These are phyloP conservation scores for Babesia ovis DNA, from an alignment of 169 alveolate genomes.

Conservation along the genomic window DNA sequence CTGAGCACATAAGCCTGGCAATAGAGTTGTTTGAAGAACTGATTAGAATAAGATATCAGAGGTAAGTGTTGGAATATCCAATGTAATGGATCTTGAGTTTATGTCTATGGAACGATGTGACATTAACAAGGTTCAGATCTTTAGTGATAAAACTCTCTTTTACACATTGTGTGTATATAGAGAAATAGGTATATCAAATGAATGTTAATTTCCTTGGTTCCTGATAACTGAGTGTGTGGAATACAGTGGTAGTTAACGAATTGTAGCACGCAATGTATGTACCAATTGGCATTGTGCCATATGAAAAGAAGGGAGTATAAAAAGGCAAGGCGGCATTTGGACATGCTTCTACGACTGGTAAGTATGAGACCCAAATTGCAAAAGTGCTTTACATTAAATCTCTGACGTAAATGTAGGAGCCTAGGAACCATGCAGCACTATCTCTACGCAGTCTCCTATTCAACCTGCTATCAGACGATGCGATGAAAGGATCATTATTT, in stretches of 20 bases:
- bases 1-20: conserved; percentile 38
- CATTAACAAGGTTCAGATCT: too few relatives aligned
- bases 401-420: conserved; percentile 35
- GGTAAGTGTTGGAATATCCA: conserved; percentile 23
- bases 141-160: too few relatives aligned
- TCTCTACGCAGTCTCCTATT: conserved; percentile 59
- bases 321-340: conserved; percentile 73
- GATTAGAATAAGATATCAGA: conserved; percentile 42
- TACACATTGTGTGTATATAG: too few relatives aligned
- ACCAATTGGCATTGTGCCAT: conserved; percentile 77
- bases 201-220: too few relatives aligned
- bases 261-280: conserved; percentile 66
- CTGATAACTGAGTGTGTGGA: too few relatives aligned
- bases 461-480: conserved; percentile 62
- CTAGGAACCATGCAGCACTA: conserved; percentile 61
- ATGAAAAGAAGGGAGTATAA: conserved; percentile 70
- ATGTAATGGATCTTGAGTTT: neutral
- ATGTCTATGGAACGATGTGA: neutral
- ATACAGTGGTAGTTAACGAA: neutral
- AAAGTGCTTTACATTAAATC: conserved; percentile 31
- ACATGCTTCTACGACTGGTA: conserved; percentile 69
- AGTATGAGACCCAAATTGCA: conserved; percentile 4
- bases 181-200: too few relatives aligned
- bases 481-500: conserved; percentile 54
- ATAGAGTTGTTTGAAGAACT: conserved; percentile 63